Percentiles rank a stretch among this genome's conserved stretches.
phyloP scores from a whole-genome alignment of 2,329 filamentous ascomycete species.

The Aspergillus sp. region DNA sequence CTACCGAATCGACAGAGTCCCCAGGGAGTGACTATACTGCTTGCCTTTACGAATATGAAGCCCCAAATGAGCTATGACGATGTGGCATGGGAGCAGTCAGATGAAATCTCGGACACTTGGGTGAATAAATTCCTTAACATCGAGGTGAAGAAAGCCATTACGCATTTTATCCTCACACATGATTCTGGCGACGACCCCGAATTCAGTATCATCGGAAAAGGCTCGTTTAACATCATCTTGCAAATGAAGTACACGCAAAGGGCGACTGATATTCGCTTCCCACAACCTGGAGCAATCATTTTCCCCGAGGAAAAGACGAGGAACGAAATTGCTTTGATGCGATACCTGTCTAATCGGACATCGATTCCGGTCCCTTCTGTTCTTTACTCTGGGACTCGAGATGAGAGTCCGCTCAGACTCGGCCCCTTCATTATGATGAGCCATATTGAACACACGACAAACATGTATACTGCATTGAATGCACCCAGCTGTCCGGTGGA shows the following conservation, averaged over 20 bases:
- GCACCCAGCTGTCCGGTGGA: constrained; percentile 15
- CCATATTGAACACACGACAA: constrained; percentile 23
- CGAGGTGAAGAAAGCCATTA: not conserved
- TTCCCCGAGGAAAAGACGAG: not conserved
- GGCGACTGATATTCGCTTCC: not conserved
- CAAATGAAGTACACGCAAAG: not conserved
- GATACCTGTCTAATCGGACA: not conserved
- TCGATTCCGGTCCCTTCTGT: not conserved
- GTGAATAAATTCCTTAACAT: not conserved
- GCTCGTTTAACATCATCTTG: not conserved
- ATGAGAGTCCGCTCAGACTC: not conserved
- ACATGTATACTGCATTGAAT: constrained; percentile 18
- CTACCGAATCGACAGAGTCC: too few relatives aligned
- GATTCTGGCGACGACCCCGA: not conserved
- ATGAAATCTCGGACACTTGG: not conserved
- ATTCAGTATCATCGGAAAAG: not conserved
- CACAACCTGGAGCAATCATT: not conserved
- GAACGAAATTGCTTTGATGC: not conserved
- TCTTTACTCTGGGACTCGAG: not conserved
- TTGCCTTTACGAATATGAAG: not conserved
- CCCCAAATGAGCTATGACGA: not conserved
- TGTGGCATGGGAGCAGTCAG: not conserved
- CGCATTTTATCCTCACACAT: not conserved
- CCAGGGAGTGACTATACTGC: too few relatives aligned
- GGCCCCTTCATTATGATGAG: constrained; percentile 18